Evolutionary conservation across 1,284 basidiomycete species (phyloP).

Genomic region (Ceratobasidium papillatum): DNA sequence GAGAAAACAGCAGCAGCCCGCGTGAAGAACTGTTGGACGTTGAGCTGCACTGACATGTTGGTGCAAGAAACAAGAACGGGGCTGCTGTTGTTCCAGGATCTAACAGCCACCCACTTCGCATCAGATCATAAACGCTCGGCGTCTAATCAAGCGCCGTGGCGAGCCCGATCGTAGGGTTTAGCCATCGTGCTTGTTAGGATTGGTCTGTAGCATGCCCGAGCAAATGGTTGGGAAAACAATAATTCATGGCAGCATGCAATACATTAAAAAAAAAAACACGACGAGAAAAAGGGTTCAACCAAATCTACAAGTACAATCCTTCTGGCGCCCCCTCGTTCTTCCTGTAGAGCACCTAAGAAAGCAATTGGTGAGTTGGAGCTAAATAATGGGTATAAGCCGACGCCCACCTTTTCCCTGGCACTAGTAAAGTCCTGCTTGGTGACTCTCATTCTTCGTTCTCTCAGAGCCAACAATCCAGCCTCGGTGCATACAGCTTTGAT

Average conservation of each 20-base stretch:
- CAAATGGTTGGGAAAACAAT: neutral
- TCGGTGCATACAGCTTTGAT: conserved; percentile 99
- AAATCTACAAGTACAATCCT: conserved; percentile 72
- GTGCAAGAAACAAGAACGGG: conserved; percentile 16
- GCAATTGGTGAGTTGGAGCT: neutral
- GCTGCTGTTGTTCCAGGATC: neutral
- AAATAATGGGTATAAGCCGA: conserved; percentile 4
- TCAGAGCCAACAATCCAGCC: conserved; percentile 91
- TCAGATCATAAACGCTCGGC: conserved; percentile 20
- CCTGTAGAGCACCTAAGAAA: conserved; percentile 76
- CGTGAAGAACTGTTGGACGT: conserved; percentile 39
- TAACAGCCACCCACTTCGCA: conserved; percentile 1
- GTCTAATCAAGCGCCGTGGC: neutral
- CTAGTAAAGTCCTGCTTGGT: conserved; percentile 84
- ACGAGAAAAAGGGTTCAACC: conserved; percentile 1
- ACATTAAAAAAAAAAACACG: conserved; percentile 21
- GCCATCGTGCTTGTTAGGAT: neutral
- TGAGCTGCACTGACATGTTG: conserved; percentile 43
- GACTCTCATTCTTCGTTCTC: conserved; percentile 62
- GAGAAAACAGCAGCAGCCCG: conserved; percentile 25
- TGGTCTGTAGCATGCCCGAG: neutral
- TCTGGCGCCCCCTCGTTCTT: conserved; percentile 95
- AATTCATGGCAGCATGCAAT: neutral
- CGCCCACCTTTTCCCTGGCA: conserved; percentile 84
- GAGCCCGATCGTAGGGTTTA: neutral